A percentile compares a stretch with the other conserved stretches of the same genome.
phyloP scores from a whole-genome alignment of 805 yeast species.

The Starmerella potacharoeniae region DNA sequence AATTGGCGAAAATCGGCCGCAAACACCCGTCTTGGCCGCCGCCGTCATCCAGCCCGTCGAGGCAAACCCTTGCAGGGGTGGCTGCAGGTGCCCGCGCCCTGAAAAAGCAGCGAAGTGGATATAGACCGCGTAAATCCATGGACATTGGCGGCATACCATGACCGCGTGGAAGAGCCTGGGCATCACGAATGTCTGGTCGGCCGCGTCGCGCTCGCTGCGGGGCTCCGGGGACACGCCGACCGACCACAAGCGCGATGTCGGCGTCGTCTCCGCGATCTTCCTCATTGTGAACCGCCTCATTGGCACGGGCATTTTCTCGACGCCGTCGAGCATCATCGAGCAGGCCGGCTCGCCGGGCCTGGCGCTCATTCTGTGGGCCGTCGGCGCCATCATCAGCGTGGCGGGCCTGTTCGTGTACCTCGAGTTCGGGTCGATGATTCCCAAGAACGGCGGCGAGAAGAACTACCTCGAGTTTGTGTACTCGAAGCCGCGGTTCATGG shows the following conservation, averaged over 20 bases:
- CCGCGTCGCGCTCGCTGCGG: not conserved
- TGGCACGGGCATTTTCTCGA: slow-evolving; percentile 68
- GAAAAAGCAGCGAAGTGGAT: not conserved
- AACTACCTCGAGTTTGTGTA: slow-evolving; percentile 65
- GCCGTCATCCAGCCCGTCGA: not conserved
- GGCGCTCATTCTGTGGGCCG: slow-evolving; percentile 59
- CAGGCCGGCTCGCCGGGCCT: slow-evolving; percentile 62
- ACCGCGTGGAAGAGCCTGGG: not conserved
- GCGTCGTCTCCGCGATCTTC: slow-evolving; percentile 50
- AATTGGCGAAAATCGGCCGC: not conserved
- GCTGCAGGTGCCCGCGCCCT: slow-evolving; percentile 2
- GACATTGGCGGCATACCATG: not conserved
- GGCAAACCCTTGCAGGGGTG: not conserved
- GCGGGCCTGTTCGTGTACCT: slow-evolving; percentile 58
- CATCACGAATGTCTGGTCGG: not conserved
- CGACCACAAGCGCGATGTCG: slow-evolving; percentile 25
- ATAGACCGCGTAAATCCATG: not conserved
- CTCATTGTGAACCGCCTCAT: slow-evolving; percentile 56
- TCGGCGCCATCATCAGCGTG: slow-evolving; percentile 59
- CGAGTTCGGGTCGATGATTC: slow-evolving; percentile 62
- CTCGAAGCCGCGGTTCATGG: slow-evolving; percentile 55
- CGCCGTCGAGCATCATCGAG: slow-evolving; percentile 47
- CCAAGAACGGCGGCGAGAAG: slow-evolving; percentile 79
- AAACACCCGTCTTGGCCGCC: not conserved
- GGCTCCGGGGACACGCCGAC: not conserved